Evolutionary conservation across 768 basidiomycete genomes (phyloP).

Genomic region (Tricholoma terreum): DNA sequence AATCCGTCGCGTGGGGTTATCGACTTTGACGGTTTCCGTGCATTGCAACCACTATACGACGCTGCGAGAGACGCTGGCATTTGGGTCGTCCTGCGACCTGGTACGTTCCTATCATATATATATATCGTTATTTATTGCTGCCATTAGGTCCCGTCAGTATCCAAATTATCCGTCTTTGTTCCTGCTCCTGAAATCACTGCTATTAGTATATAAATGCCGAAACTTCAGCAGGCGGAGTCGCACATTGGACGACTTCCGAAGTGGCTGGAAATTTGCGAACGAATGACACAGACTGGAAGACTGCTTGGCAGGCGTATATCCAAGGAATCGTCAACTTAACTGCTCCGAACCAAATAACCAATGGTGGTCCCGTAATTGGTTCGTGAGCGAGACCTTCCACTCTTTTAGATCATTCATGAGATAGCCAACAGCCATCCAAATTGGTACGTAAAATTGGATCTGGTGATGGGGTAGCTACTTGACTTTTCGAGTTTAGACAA

Average conservation of each 20-base stretch:
- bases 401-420: background rate
- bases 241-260: constrained; percentile 66
- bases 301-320: constrained; percentile 73
- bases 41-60: constrained; percentile 67
- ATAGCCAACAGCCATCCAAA: constrained; percentile 44
- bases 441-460: constrained; percentile 35
- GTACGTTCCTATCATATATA: constrained; percentile 30
- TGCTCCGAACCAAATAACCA: constrained; percentile 61
- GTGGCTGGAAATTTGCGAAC: constrained; percentile 69
- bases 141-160: constrained; percentile 37
- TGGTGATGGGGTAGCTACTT: background rate
- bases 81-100: constrained; percentile 79
- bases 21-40: constrained; percentile 70
- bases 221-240: constrained; percentile 73
- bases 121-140: constrained; percentile 1
- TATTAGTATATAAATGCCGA: constrained; percentile 73
- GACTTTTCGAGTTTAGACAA: constrained; percentile 49
- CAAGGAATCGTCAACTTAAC: constrained; percentile 60
- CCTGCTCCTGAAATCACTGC: background rate
- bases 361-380: constrained; percentile 77
- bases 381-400: constrained; percentile 13
- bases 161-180: background rate
- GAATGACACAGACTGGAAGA: constrained; percentile 65
- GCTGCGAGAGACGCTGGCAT: constrained; percentile 72
- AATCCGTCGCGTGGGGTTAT: constrained; percentile 73